Evolutionary conservation across 78 protist species (phyloP).

Genomic region (Neovahlkampfia damariscottae): DNA sequence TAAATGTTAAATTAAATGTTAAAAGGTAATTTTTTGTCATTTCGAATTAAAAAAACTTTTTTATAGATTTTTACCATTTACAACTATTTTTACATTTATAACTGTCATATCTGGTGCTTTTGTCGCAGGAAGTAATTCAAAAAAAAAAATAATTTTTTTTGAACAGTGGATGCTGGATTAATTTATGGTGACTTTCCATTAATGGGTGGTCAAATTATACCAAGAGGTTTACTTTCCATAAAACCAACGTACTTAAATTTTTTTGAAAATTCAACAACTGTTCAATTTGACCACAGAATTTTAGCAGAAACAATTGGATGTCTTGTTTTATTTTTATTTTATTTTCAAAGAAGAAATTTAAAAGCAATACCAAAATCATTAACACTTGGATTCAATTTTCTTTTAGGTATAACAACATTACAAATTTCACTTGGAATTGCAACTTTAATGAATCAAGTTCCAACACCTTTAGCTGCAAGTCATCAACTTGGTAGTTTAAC

Average conservation of each 20-base stretch:
- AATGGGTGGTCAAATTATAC: conserved; percentile 63
- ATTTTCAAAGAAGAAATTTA: neutral
- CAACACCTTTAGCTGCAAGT: conserved; percentile 62
- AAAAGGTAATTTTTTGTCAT: no score
- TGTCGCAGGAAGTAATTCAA: conserved; percentile 90
- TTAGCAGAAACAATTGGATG: conserved; percentile 17
- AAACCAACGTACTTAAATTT: conserved; percentile 47
- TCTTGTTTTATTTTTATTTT: neutral
- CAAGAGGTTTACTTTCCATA: neutral
- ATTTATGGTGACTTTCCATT: conserved; percentile 71
- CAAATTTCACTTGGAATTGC: conserved; percentile 74
- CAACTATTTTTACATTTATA: conserved; percentile 13
- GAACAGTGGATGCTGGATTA: conserved; percentile 87
- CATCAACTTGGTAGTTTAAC: conserved; percentile 79
- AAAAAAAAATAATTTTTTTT: no score
- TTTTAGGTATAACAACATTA: conserved; percentile 4
- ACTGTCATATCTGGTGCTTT: conserved; percentile 74
- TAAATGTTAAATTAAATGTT: no score
- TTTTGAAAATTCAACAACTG: conserved; percentile 59
- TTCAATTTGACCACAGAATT: conserved; percentile 65
- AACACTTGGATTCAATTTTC: neutral
- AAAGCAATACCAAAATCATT: neutral
- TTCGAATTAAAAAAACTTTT: neutral
- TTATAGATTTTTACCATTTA: neutral
- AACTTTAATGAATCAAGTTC: conserved; percentile 68